Percentiles rank a stretch among this genome's conserved stretches.
phyloP scores from a whole-genome alignment of 306 rosid genomes.

The Trifolium pratense region DNA sequence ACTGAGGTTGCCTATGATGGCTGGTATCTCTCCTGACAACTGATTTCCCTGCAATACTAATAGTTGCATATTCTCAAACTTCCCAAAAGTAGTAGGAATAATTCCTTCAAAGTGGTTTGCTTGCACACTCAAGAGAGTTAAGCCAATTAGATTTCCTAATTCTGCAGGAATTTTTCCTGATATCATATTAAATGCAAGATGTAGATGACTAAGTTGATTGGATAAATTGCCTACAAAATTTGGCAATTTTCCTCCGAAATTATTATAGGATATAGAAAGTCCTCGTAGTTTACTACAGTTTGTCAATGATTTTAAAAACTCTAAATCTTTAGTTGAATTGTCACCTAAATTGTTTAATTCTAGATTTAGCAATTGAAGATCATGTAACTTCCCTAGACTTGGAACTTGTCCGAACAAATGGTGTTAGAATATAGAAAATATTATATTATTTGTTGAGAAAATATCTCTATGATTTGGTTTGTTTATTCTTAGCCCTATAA shows the following conservation, averaged over 20 bases:
- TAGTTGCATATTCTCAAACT: not conserved
- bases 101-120: not conserved
- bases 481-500: too few species aligned
- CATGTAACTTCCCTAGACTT: not conserved
- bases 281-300: not conserved
- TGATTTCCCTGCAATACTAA: not conserved
- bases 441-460: too few species aligned
- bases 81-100: not conserved
- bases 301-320: conserved; percentile 1
- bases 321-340: conserved; percentile 9
- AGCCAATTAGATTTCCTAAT: not conserved
- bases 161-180: not conserved
- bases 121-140: not conserved
- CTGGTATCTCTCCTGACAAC: not conserved
- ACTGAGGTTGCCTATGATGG: not conserved
- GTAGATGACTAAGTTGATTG: not conserved
- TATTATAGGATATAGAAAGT: not conserved
- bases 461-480: too few species aligned
- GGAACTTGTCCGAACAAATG: conserved; percentile 37
- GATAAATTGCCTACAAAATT: not conserved
- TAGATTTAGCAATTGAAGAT: not conserved
- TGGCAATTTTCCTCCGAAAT: not conserved
- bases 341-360: not conserved
- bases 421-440: too few species aligned
- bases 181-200: not conserved